Evolutionary conservation across 2,329 filamentous ascomycete genomes (phyloP).

Genomic region (Fusarium caatingaense): DNA sequence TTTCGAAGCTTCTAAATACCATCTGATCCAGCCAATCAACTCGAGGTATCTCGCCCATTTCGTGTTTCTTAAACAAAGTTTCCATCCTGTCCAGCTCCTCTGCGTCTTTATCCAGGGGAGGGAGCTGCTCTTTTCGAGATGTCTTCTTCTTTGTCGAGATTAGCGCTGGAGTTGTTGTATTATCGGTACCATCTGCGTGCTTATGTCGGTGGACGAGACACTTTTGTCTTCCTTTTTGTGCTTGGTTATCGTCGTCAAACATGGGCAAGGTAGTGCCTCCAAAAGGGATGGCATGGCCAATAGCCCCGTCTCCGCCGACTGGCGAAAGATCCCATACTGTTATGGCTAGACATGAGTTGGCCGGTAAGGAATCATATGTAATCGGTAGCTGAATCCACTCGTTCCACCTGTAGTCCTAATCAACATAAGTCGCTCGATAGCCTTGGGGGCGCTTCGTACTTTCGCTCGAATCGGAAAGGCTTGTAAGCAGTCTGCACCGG

Average conservation of each 20-base stretch:
- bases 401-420: conserved; percentile 75
- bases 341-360: conserved; percentile 86
- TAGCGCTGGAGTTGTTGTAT: conserved; percentile 79
- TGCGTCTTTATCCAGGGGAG: conserved; percentile 73
- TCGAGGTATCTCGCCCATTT: conserved; percentile 94
- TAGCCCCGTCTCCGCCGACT: conserved; percentile 74
- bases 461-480: conserved; percentile 80
- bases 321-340: conserved; percentile 96
- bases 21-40: conserved; percentile 97
- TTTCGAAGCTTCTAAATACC: conserved; percentile 91
- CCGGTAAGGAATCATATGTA: conserved; percentile 82
- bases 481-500: conserved; percentile 94
- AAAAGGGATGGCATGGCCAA: conserved; percentile 87
- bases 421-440: conserved; percentile 4
- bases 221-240: conserved; percentile 92
- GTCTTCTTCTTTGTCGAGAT: conserved; percentile 67
- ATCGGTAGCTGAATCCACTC: conserved; percentile 95
- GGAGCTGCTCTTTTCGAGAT: conserved; percentile 60
- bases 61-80: conserved; percentile 93
- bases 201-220: conserved; percentile 86
- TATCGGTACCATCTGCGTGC: conserved; percentile 85
- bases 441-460: conserved; percentile 52
- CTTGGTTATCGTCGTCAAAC: conserved; percentile 92
- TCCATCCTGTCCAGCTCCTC: conserved; percentile 92
- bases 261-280: conserved; percentile 91